A percentile compares a stretch with the other conserved stretches of the same genome.
phyloP scores from a whole-genome alignment of 1,139 yeast genomes.

The Debaryomycetaceae sp. region DNA sequence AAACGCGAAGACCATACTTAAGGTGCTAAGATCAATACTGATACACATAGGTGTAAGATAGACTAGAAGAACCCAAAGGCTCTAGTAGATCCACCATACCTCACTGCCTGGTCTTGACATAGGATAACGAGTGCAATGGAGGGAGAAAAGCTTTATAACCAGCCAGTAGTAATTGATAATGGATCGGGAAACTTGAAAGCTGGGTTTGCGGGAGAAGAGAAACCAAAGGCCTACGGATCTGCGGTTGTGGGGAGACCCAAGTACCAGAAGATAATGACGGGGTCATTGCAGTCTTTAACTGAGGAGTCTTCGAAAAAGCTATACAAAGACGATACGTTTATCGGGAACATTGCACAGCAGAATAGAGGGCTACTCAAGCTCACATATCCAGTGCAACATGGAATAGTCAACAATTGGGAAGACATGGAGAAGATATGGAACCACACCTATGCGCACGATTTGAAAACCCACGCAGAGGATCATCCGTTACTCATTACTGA shows the following conservation, averaged over 20 bases:
- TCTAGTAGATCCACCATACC: too few relatives aligned
- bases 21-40: too few relatives aligned
- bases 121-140: constrained; percentile 4
- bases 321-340: constrained; percentile 42
- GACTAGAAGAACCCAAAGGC: too few relatives aligned
- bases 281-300: constrained; percentile 49
- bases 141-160: constrained; percentile 47
- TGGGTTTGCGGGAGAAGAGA: constrained; percentile 91
- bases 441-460: constrained; percentile 55
- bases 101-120: too few relatives aligned
- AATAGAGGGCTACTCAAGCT: constrained; percentile 71
- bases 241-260: constrained; percentile 76
- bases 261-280: constrained; percentile 82
- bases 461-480: constrained; percentile 49
- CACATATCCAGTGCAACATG: constrained; percentile 74
- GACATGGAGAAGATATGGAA: constrained; percentile 81
- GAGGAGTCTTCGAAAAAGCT: constrained; percentile 9
- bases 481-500: constrained; percentile 77
- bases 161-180: constrained; percentile 88
- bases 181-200: constrained; percentile 90
- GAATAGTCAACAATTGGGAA: constrained; percentile 80
- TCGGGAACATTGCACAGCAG: constrained; percentile 73
- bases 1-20: neutral
- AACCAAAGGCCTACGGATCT: constrained; percentile 56
- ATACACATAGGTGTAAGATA: too few relatives aligned